phyloP scores from a whole-genome alignment of 139 green algal genomes.

The Coelastrella sp. region DNA sequence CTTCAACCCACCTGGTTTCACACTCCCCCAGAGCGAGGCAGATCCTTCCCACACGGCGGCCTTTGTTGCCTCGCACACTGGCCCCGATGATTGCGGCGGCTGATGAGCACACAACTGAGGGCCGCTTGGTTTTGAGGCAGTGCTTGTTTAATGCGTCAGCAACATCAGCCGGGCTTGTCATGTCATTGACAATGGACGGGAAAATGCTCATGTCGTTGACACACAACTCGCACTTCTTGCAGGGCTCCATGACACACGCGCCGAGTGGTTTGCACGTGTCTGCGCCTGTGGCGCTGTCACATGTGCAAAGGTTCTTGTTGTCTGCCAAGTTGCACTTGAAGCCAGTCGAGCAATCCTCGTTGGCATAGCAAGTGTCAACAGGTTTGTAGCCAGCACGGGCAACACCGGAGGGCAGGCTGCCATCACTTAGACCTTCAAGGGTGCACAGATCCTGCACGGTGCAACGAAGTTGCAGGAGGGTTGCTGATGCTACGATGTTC shows the following conservation, averaged over 20 bases:
- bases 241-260: not conserved
- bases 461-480: too few species aligned
- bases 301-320: not conserved
- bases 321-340: not conserved
- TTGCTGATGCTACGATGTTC: too few species aligned
- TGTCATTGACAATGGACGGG: not conserved
- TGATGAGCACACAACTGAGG: too few species aligned
- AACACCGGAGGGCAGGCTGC: not conserved
- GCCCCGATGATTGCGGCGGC: too few species aligned
- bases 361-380: not conserved
- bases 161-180: not conserved
- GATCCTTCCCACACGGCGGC: too few species aligned
- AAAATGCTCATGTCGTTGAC: not conserved
- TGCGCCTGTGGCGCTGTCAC: not conserved
- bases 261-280: not conserved
- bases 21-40: too few species aligned
- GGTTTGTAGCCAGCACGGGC: not conserved
- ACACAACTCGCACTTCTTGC: constrained; percentile 2
- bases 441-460: not conserved
- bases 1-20: too few species aligned
- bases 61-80: too few species aligned
- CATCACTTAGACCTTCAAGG: not conserved
- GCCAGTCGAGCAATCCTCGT: not conserved
- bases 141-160: not conserved
- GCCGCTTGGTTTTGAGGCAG: not conserved